phyloP scores from a whole-genome alignment of 495 filamentous ascomycete species.

The Xylaria curta region DNA sequence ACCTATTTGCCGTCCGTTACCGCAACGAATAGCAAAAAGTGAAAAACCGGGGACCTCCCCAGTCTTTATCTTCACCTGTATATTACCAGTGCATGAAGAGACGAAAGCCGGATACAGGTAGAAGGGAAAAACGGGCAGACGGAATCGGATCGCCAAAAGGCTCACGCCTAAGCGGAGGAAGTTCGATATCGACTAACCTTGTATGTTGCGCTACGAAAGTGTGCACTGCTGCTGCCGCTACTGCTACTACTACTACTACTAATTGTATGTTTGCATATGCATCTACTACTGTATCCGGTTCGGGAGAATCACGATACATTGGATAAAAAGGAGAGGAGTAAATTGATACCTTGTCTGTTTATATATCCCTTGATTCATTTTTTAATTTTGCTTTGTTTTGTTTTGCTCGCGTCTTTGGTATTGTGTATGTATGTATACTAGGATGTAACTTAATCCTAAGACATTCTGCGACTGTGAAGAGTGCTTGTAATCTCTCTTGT shows the following conservation, averaged over 20 bases:
- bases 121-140: background rate
- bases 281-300: conserved; percentile 9
- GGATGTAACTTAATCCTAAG: background rate
- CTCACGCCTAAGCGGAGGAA: conserved; percentile 4
- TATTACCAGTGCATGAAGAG: conserved; percentile 12
- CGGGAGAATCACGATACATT: background rate
- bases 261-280: background rate
- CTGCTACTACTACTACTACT: too few species aligned
- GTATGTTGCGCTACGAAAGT: background rate
- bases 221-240: too few species aligned
- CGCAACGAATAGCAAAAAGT: background rate
- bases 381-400: background rate
- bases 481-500: background rate
- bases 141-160: conserved; percentile 3
- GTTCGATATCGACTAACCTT: background rate
- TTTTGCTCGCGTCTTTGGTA: background rate
- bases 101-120: conserved; percentile 1
- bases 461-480: background rate
- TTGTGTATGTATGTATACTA: background rate
- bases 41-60: background rate
- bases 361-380: background rate
- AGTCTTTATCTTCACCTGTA: background rate
- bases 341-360: conserved; percentile 13
- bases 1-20: background rate
- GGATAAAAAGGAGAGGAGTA: background rate